These are phyloP conservation scores for Hypoxylon sp. DNA, from an alignment of 2,329 filamentous ascomycete species.

Conservation along the genomic window DNA sequence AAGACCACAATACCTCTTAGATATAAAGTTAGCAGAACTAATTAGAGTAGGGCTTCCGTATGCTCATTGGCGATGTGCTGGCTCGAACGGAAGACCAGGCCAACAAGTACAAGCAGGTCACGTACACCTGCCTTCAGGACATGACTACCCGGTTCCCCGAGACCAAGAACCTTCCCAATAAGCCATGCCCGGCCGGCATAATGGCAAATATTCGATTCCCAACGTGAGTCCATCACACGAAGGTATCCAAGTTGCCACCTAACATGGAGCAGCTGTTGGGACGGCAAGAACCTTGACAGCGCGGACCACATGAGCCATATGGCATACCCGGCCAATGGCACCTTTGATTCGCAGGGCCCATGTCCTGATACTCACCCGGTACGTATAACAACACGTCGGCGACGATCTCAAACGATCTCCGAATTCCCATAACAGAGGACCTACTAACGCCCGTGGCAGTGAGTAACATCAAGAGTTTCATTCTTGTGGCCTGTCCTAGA, in stretches of 20 bases:
- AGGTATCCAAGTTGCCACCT: slow-evolving; percentile 55
- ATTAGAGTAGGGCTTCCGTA: slow-evolving; percentile 58
- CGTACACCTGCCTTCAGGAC: slow-evolving; percentile 61
- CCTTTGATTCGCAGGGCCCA: slow-evolving; percentile 54
- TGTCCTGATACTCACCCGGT: slow-evolving; percentile 57
- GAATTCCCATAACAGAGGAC: not conserved
- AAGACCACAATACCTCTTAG: slow-evolving; percentile 2
- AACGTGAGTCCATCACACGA: slow-evolving; percentile 59
- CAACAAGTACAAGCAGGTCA: slow-evolving; percentile 59
- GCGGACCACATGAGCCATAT: slow-evolving; percentile 61
- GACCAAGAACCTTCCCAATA: slow-evolving; percentile 57
- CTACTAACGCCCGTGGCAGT: slow-evolving; percentile 1
- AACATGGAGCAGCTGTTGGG: slow-evolving; percentile 58
- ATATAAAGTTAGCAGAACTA: slow-evolving; percentile 31
- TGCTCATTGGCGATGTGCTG: slow-evolving; percentile 60
- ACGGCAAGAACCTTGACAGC: slow-evolving; percentile 61
- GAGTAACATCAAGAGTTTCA: not conserved
- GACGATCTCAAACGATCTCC: not conserved
- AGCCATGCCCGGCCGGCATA: slow-evolving; percentile 60
- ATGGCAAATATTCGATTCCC: slow-evolving; percentile 62
- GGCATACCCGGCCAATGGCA: slow-evolving; percentile 58
- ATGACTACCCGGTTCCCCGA: slow-evolving; percentile 57
- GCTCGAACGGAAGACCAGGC: slow-evolving; percentile 55
- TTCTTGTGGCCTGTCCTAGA: not conserved
- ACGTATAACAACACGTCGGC: not conserved